Conservation (phyloP, 805 yeast genomes). For the Crinitomyces ghanaensis region DNA sequence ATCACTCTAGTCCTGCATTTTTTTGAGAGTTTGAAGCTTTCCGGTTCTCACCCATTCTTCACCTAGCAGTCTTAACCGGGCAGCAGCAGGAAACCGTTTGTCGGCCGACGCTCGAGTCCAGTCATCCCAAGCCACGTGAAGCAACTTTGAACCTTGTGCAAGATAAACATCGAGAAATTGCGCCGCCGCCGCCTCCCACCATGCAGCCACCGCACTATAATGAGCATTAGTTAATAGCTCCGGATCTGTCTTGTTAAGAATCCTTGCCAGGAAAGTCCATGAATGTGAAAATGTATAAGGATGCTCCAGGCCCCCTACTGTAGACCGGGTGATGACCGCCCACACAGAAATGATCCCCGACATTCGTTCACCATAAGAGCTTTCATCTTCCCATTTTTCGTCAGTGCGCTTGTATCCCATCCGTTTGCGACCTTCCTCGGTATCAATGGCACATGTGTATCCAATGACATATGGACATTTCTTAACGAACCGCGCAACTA, state of each 20-base stretch:
- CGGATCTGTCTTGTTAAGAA: slow-evolving; percentile 41
- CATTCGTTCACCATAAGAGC: slow-evolving; percentile 71
- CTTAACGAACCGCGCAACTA: slow-evolving; percentile 75
- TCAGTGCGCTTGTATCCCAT: slow-evolving; percentile 79
- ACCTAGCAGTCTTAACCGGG: slow-evolving; percentile 61
- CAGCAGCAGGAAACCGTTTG: slow-evolving; percentile 60
- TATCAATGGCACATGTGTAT: slow-evolving; percentile 57
- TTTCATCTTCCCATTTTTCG: slow-evolving; percentile 38
- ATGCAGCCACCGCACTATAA: slow-evolving; percentile 56
- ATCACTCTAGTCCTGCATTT: slow-evolving; percentile 8
- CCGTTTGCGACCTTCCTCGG: slow-evolving; percentile 66
- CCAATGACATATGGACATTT: slow-evolving; percentile 88
- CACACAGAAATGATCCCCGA: slow-evolving; percentile 78
- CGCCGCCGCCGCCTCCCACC: slow-evolving; percentile 83
- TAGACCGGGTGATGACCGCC: slow-evolving; percentile 55
- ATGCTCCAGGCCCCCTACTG: slow-evolving; percentile 24
- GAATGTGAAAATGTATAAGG: slow-evolving; percentile 46
- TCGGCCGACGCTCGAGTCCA: slow-evolving; percentile 47
- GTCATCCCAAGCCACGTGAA: slow-evolving; percentile 34
- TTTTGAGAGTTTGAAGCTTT: slow-evolving; percentile 21
- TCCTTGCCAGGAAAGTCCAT: slow-evolving; percentile 69
- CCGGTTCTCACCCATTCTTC: slow-evolving; percentile 61
- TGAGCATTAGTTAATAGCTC: slow-evolving; percentile 53
- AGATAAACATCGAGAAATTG: slow-evolving; percentile 51
- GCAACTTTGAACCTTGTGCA: slow-evolving; percentile 54